These are phyloP conservation scores for Pythium rhizo-oryzae DNA, from an alignment of 352 stramenopile genomes.

Conservation along the genomic window DNA sequence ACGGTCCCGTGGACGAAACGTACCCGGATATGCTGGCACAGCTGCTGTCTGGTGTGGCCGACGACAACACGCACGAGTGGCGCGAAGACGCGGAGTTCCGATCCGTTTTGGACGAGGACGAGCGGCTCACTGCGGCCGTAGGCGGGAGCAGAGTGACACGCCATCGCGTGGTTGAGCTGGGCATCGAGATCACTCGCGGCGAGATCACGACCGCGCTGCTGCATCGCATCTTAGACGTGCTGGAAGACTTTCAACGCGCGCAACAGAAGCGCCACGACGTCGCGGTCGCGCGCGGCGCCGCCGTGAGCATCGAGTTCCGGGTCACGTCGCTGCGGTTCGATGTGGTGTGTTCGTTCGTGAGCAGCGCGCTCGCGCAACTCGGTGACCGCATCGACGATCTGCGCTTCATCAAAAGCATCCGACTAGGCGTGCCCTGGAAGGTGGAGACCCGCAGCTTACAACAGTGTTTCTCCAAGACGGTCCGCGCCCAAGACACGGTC, in stretches of 20 bases:
- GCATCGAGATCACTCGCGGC: background rate
- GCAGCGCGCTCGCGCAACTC: background rate
- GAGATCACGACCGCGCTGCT: background rate
- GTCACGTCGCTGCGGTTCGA: background rate
- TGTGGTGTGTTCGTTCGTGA: background rate
- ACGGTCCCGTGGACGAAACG: background rate
- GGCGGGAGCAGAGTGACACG: background rate
- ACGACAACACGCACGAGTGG: background rate
- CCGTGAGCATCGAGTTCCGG: constrained; percentile 6
- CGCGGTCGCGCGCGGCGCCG: background rate
- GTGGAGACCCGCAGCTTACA: background rate
- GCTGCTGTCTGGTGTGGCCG: background rate
- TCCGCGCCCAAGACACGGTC: background rate
- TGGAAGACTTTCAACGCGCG: background rate
- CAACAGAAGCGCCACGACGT: background rate
- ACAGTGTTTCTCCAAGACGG: background rate
- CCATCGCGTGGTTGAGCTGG: background rate
- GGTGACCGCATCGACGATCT: background rate
- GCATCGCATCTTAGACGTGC: background rate
- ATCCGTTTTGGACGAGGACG: background rate
- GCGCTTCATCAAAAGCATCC: background rate
- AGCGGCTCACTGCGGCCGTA: background rate
- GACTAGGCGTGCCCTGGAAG: background rate
- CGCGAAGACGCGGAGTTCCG: background rate
- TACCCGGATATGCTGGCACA: background rate